Conservation (phyloP, 2,329 filamentous ascomycete species). For the Diaporthe sp. region DNA sequence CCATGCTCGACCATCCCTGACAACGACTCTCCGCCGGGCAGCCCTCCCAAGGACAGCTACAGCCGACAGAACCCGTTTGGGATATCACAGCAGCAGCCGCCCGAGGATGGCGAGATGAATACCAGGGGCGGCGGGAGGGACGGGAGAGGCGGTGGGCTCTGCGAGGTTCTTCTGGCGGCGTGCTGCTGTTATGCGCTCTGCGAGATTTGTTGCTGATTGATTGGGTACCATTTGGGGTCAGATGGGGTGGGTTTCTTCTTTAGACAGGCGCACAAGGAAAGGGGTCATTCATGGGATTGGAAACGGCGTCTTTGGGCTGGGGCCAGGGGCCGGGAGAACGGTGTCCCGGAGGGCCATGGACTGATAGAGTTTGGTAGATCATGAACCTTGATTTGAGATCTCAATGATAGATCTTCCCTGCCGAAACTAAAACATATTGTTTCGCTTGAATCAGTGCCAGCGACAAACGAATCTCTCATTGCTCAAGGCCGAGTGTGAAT, state of each 20-base stretch:
- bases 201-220: conserved; percentile 18
- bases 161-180: conserved; percentile 10
- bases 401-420: not conserved
- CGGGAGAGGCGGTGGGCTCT: not conserved
- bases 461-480: not conserved
- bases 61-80: conserved; percentile 7
- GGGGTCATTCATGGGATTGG: not conserved
- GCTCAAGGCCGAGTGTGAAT: not conserved
- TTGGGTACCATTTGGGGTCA: not conserved
- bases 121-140: conserved; percentile 17
- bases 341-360: not conserved
- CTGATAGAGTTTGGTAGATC: conserved; percentile 2
- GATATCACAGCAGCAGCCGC: not conserved
- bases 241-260: not conserved
- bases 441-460: conserved; percentile 10
- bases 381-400: not conserved
- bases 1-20: conserved; percentile 27
- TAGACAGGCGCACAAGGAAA: not conserved
- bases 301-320: conserved; percentile 8
- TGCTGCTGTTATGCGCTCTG: conserved; percentile 23
- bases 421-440: conserved; percentile 12
- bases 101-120: not conserved
- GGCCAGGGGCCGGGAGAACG: not conserved
- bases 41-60: conserved; percentile 10
- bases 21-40: not conserved